Base-by-base conservation (phyloP, 768 basidiomycete species). In the Mycena maculata region DNA sequence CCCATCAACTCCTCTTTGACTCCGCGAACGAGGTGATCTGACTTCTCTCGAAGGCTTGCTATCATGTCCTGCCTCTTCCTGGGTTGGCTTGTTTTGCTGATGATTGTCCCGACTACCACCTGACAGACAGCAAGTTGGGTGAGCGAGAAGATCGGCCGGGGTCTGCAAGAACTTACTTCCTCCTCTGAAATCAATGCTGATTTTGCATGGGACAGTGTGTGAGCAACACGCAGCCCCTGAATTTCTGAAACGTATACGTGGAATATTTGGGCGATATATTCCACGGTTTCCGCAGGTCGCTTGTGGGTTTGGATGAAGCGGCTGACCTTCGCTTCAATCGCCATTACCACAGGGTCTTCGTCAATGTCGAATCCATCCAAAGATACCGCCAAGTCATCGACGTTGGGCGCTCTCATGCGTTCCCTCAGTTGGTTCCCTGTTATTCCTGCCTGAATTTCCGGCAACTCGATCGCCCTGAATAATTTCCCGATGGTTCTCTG, bases 61-160 rank as follows among this genome's bases (percentile, higher is more conserved):
- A 89, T 90, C 38, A 82, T 72, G 39, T 90, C 86, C 63, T 77
- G 82, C 25, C 89, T 81, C 63, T 79, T 82, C 11, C 87, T 81
- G 15, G 85, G 84, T 70, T 91, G 88, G 0, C 88, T 85, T 15
- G 82, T 86, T 64, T 89, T 88, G 22, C 89, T 88, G 0, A 86
- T 79, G 64, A 92, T 92, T 0, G 90, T 90, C 0, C 91, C 91
- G 20, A 91, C 75, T 3, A 89, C 76, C 0, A 85, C 88, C 74
- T n/a, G n/a, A n/a, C n/a, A n/a, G n/a, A n/a, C n/a, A n/a, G n/a
- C n/a, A n/a, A n/a, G n/a, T n/a, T n/a, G n/a, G n/a, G n/a, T n/a
- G n/a, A n/a, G n/a, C n/a, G n/a, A n/a, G n/a, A n/a, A n/a, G n/a
- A n/a, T n/a, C n/a, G n/a, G n/a, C n/a, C n/a, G n/a, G n/a, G n/a